Base-by-base conservation (phyloP, 352 stramenopile species). In the Pythium diclinum region DNA sequence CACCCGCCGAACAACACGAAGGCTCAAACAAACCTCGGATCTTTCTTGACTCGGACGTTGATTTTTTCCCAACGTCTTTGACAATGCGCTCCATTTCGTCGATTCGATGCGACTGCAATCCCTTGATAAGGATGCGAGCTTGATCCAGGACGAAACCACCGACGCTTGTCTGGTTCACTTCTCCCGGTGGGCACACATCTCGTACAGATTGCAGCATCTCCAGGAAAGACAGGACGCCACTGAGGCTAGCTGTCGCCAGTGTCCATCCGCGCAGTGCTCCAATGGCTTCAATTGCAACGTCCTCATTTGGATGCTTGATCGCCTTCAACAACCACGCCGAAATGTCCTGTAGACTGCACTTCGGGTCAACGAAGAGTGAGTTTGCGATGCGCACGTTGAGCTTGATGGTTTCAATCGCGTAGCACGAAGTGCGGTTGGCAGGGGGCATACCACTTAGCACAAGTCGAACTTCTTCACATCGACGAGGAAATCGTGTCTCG, bases 1-100 rank as follows among this genome's bases (percentile, higher is more conserved):
- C 83, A 19, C 87, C 87, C n/a, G 71, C 68, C 1, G 87, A 96
- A 48, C 87, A 93, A 4, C 87, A 70, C 0, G 87, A 88, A 6
- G 81, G 71, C 47, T 96, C 87, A 60, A 96, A 96, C n/a, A 90
- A 42, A 9, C 81, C 87, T 19, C 75, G 74, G 46, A 93, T 76
- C 58, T 85, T 89, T 3, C 83, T 71, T 49, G 86, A 85, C 33
- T 95, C 85, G 19, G 69, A 80, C 47, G 65, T 75, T 13, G 69
- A 77, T 21, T 81, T 76, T 38, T 78, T 87, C 4, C 75, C 73
- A 32, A 73, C 64, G 36, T 75, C 66, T 32, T 75, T 72, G 19
- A 68, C 33, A 17, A 73, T 33, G 21, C 75, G 69, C 8, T 76
- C 69, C 6, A 49, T 67, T 60, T 87, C 74, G 51, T 91, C 81